Conservation (phyloP, 192 early-diverging fungal species). For the Funneliformis geosporum region DNA sequence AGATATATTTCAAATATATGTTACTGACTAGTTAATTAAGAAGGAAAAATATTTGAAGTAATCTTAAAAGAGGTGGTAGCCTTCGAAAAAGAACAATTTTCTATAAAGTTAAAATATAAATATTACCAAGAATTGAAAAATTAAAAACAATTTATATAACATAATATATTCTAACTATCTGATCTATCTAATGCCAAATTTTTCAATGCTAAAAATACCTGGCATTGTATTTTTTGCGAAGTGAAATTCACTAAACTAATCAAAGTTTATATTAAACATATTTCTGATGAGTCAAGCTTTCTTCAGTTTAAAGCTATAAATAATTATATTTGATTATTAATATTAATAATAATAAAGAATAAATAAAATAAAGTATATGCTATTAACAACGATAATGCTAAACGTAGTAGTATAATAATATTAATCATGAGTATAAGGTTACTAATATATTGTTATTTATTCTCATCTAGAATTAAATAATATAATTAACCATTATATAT, state of each 20-base stretch:
- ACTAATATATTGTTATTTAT: slow-evolving; percentile 77
- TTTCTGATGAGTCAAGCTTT: slow-evolving; percentile 71
- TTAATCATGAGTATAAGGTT: slow-evolving; percentile 80
- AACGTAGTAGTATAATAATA: slow-evolving; percentile 90
- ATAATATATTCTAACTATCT: slow-evolving; percentile 49
- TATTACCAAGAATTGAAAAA: background rate
- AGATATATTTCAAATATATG: slow-evolving; percentile 87
- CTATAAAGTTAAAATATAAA: slow-evolving; percentile 40
- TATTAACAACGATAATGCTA: slow-evolving; percentile 87
- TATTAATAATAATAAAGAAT: background rate
- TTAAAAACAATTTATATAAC: background rate
- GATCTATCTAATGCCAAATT: slow-evolving; percentile 90
- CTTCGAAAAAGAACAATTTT: slow-evolving; percentile 81
- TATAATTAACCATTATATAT: background rate
- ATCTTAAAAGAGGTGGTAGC: slow-evolving; percentile 69
- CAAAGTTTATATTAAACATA: slow-evolving; percentile 69
- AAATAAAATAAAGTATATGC: slow-evolving; percentile 23
- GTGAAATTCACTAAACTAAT: slow-evolving; percentile 77
- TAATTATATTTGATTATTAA: background rate
- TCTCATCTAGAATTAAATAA: slow-evolving; percentile 53
- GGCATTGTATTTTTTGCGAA: slow-evolving; percentile 81
- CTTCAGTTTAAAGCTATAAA: slow-evolving; percentile 52
- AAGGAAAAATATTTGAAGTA: slow-evolving; percentile 72
- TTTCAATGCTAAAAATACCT: slow-evolving; percentile 84
- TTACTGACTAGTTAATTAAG: slow-evolving; percentile 81